These are phyloP conservation scores for Pelargonium citronellum DNA, from an alignment of 441 rosid genomes.

Conservation along the genomic window DNA sequence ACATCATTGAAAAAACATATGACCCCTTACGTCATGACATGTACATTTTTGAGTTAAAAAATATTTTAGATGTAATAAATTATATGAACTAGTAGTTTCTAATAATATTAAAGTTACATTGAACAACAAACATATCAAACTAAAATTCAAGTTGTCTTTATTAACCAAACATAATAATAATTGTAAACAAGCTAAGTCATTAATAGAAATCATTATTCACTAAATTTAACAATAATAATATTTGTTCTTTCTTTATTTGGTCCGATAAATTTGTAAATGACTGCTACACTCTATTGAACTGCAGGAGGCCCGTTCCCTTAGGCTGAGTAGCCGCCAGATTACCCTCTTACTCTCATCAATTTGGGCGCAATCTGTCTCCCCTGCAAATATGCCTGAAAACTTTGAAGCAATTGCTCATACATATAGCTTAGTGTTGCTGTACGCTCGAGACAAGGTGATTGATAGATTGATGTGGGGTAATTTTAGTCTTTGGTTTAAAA, in stretches of 20 bases:
- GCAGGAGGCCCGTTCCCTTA: constrained; percentile 59
- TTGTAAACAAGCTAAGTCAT: too few relatives aligned
- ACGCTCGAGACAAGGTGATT: constrained; percentile 70
- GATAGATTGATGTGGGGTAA: background rate
- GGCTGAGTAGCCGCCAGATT: constrained; percentile 87
- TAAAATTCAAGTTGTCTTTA: too few relatives aligned
- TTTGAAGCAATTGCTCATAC: constrained; percentile 91
- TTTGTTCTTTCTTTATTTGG: background rate
- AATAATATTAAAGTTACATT: too few relatives aligned
- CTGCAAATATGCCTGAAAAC: constrained; percentile 70
- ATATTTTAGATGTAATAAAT: too few relatives aligned
- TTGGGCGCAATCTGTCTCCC: constrained; percentile 85
- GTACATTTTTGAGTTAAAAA: too few relatives aligned
- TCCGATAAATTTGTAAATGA: constrained; percentile 7
- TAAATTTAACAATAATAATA: too few relatives aligned
- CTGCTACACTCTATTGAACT: constrained; percentile 12
- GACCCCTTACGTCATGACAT: too few relatives aligned
- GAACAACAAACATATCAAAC: too few relatives aligned
- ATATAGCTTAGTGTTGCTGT: constrained; percentile 61
- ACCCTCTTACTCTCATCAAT: constrained; percentile 70
- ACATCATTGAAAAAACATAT: too few relatives aligned
- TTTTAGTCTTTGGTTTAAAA: background rate
- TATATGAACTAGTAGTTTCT: too few relatives aligned
- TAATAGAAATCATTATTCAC: too few relatives aligned
- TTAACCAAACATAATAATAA: too few relatives aligned